These are phyloP conservation scores for Cryptococcus sp. DNA, from an alignment of 1,284 basidiomycete species.

Conservation along the genomic window DNA sequence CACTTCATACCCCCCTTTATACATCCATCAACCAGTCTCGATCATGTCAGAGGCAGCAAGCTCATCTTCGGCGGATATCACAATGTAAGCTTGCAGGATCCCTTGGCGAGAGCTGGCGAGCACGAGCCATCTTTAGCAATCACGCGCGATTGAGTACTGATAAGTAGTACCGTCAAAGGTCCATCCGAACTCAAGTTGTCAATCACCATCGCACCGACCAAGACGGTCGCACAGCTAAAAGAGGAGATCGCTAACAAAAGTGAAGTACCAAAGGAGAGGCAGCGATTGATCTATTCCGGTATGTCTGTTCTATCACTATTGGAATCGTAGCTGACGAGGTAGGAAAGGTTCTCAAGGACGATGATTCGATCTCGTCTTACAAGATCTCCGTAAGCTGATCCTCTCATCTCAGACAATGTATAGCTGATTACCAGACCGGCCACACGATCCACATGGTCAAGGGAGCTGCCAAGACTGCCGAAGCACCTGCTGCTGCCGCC, in stretches of 20 bases:
- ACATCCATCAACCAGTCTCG: background rate
- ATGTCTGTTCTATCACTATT: constrained; percentile 22
- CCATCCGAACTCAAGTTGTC: constrained; percentile 86
- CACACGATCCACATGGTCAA: constrained; percentile 95
- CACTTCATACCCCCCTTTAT: constrained; percentile 5
- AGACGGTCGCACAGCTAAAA: constrained; percentile 78
- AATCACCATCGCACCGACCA: constrained; percentile 65
- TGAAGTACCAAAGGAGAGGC: constrained; percentile 76
- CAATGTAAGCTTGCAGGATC: background rate
- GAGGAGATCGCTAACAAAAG: constrained; percentile 74
- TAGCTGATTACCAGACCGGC: constrained; percentile 37
- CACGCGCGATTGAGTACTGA: background rate
- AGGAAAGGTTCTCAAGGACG: constrained; percentile 62
- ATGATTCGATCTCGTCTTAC: constrained; percentile 73
- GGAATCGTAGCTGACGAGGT: constrained; percentile 4
- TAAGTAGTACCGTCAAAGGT: constrained; percentile 53
- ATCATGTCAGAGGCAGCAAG: background rate
- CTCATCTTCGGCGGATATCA: background rate
- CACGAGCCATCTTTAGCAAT: background rate
- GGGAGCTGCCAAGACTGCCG: constrained; percentile 60
- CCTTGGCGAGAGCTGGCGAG: background rate
- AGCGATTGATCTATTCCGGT: constrained; percentile 85
- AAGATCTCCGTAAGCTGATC: constrained; percentile 62
- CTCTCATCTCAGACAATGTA: background rate
- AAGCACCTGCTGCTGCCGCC: constrained; percentile 33